These are phyloP conservation scores for Phalaenopsis aphrodite DNA, from an alignment of 106 monocot species.

Conservation along the genomic window DNA sequence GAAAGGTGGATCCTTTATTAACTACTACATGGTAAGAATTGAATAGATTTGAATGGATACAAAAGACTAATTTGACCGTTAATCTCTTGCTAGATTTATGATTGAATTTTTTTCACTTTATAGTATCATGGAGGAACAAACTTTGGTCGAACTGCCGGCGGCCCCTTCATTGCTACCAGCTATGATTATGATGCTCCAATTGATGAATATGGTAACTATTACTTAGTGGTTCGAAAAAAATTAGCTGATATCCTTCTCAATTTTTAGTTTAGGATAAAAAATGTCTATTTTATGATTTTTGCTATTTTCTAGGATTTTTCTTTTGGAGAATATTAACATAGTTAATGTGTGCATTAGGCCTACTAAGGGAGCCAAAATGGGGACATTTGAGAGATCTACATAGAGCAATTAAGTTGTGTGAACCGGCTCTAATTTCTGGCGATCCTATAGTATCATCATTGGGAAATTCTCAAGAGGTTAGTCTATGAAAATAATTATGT, in stretches of 20 bases:
- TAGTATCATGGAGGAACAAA: constrained; percentile 91
- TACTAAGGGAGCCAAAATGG: constrained; percentile 91
- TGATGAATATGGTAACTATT: constrained; percentile 75
- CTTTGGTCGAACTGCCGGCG: constrained; percentile 84
- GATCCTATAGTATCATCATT: constrained; percentile 55
- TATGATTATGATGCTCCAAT: constrained; percentile 96
- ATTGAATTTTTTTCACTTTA: background rate
- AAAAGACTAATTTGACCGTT: background rate
- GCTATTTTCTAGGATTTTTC: background rate
- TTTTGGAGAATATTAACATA: constrained; percentile 1
- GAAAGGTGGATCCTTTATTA: constrained; percentile 94
- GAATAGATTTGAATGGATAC: background rate
- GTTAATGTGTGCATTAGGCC: constrained; percentile 27
- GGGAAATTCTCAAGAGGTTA: constrained; percentile 69
- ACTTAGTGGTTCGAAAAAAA: background rate
- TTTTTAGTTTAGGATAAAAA: too few species aligned
- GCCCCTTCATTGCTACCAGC: constrained; percentile 89
- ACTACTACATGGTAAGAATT: constrained; percentile 91
- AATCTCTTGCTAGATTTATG: background rate
- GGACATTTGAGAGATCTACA: constrained; percentile 95
- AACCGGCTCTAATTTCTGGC: constrained; percentile 59
- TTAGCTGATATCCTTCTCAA: background rate
- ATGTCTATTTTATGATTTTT: background rate
- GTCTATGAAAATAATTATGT: background rate
- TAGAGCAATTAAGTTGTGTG: constrained; percentile 82